Base-by-base conservation (phyloP, 2,329 filamentous ascomycete genomes). In the Microcyclosporella mali region DNA sequence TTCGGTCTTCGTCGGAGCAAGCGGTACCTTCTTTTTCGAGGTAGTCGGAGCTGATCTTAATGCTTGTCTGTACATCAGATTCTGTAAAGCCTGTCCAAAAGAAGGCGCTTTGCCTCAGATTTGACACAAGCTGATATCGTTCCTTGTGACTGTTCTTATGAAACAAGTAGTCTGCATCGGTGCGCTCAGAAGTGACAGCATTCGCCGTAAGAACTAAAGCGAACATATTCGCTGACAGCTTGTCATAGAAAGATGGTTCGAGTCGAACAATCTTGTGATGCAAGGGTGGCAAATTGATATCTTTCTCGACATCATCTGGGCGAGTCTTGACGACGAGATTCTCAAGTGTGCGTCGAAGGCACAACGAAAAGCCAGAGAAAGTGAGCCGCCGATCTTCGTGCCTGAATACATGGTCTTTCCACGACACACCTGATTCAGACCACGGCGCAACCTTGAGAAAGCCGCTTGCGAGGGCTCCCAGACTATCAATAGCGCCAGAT, bases 161-260 rank as follows among this genome's bases (percentile, higher is more conserved):
- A 55, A 95, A 95, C 50, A 97, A 83, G 59, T 95, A 95, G 60
- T 95, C 89, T 42, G 78, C 72, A 55, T 90, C 90, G 0, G 77
- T 80, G 9, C 89, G 74, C 58, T 95, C 86, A 4, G 88, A 95
- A 17, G 89, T 89, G 1, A 97, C 81, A 0, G 88, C 81, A 59
- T 97, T 97, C 52, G 87, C 82, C 2, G 85, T 82, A 35, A 95
- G 78, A 59, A 87, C 81, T 66, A 92, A 84, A 1, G 86, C 78
- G 58, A 95, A 95, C 1, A 94, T 66, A 52, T 95, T 95, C 18
- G 89, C 73, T 0, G 83, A 86, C 8, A 95, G 64, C 56, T 82
- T 87, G 63, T 95, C 89, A 58, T 90, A 88, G 56, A 82, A 87
- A 1, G 83, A 90, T 0, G 88, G 88, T 48, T 92, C 79, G 1